Conservation (phyloP, 2,329 filamentous ascomycete genomes). For the Niveomyces coronatus region DNA sequence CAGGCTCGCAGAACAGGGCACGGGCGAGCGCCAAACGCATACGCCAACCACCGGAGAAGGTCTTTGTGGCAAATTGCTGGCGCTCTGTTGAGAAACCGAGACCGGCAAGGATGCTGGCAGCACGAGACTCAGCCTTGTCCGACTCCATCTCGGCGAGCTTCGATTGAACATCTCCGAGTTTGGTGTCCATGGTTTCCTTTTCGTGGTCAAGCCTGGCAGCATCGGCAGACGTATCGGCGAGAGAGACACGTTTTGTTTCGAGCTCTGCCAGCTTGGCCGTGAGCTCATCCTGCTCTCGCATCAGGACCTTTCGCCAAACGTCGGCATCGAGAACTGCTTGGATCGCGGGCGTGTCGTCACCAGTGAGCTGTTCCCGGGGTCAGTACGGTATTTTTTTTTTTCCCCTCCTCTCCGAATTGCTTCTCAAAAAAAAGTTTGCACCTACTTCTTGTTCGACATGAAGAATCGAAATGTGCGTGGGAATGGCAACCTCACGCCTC, state of each 20-base stretch:
- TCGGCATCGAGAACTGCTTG: slow-evolving; percentile 96
- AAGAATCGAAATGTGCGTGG: slow-evolving; percentile 95
- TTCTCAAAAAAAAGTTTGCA: neutral
- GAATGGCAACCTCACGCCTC: slow-evolving; percentile 86
- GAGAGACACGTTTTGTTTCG: slow-evolving; percentile 62
- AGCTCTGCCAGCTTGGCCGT: slow-evolving; percentile 63
- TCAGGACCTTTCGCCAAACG: slow-evolving; percentile 93
- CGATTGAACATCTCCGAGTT: slow-evolving; percentile 78
- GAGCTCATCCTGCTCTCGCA: slow-evolving; percentile 86
- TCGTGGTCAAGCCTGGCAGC: slow-evolving; percentile 77
- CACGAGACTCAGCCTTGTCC: slow-evolving; percentile 91
- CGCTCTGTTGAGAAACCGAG: slow-evolving; percentile 91
- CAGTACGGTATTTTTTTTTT: too few relatives aligned
- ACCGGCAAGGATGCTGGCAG: slow-evolving; percentile 91
- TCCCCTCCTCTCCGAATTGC: slow-evolving; percentile 10
- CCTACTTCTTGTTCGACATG: slow-evolving; percentile 94
- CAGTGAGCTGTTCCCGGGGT: slow-evolving; percentile 78
- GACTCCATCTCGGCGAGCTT: slow-evolving; percentile 98
- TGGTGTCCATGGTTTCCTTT: slow-evolving; percentile 80
- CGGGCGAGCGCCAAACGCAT: slow-evolving; percentile 93
- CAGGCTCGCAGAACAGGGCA: slow-evolving; percentile 95
- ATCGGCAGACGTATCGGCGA: slow-evolving; percentile 89
- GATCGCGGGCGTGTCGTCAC: slow-evolving; percentile 88
- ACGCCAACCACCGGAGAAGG: slow-evolving; percentile 98
- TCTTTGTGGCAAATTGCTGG: slow-evolving; percentile 89